Base-by-base conservation (phyloP, 495 filamentous ascomycete genomes). In the Talaromyces trachyspermus region DNA sequence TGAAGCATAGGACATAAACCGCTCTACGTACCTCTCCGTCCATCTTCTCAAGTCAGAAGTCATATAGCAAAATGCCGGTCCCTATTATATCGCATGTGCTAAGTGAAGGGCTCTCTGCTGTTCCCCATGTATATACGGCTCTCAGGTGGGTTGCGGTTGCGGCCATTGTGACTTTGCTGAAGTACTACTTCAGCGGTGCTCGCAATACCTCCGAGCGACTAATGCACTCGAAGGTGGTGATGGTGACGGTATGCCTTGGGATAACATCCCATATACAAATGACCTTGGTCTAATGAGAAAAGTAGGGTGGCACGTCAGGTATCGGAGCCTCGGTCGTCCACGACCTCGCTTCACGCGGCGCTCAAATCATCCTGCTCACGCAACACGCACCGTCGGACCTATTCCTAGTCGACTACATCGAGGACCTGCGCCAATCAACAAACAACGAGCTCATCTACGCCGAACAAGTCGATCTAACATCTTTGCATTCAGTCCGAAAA, bases 201-300 rank as follows among this genome's bases (percentile, higher is more conserved):
- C 66, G 62, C 57, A 95, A 89, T 62, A 60, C 61, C 30, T 81
- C 87, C 40, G 92, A 95, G 64, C 78, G 89, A 43, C 68, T 86
- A 53, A 89, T 97, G 87, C 87, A 95, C 58, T 85, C 86, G 11
- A 89, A 91, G 54, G 88, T 97, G 8, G 74, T 95, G 19, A 84
- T 99, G 77, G 80, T 99, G 8, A 99, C 92, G 11, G 84, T 86
- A 76, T 15, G n/a, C n/a, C n/a, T n/a, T n/a, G n/a, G n/a, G n/a
- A n/a, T n/a, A 66, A 43, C 36, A 9, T 26, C 19, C 24, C 5
- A 17, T 9, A 10, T n/a, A 23, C 18, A 33, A 5, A 9, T 8
- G 2, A 3, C 37, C 2, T 40, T 7, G 27, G 27, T 39, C 12
- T 32, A 25, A 29, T 17, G 33, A 49, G 19, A 29, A 36, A 22